Conservation (phyloP, 2,329 filamentous ascomycete genomes). For the Paraphaeosphaeria minitans region DNA sequence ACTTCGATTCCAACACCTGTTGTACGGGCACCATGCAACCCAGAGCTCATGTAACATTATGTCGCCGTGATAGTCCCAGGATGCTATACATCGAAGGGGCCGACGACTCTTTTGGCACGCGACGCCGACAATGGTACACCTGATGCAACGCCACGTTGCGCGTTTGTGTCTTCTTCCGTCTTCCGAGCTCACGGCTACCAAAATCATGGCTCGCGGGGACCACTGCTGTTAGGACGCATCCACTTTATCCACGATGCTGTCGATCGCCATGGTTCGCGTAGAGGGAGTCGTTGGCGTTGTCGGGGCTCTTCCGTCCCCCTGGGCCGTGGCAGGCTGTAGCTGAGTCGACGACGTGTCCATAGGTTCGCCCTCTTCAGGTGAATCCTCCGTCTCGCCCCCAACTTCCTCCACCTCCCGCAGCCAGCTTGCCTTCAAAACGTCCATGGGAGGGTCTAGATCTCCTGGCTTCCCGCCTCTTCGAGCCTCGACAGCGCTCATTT, state of each 20-base stretch:
- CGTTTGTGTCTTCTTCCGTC: not conserved
- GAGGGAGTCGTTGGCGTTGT: conserved; percentile 46
- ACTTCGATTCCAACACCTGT: not conserved
- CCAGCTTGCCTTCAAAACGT: conserved; percentile 63
- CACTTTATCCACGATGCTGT: conserved; percentile 47
- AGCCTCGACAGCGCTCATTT: conserved; percentile 62
- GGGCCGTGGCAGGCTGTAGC: conserved; percentile 21
- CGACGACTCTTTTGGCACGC: not conserved
- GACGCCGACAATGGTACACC: not conserved
- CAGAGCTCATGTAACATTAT: not conserved
- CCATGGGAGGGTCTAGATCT: conserved; percentile 61
- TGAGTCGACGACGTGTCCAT: conserved; percentile 27
- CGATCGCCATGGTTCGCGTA: conserved; percentile 46
- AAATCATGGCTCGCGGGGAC: conserved; percentile 10
- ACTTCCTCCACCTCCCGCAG: conserved; percentile 61
- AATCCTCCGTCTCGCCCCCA: conserved; percentile 35
- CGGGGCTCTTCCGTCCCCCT: conserved; percentile 39
- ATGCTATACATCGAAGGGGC: not conserved
- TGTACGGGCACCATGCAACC: not conserved
- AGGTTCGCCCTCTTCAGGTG: conserved; percentile 25
- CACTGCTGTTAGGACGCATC: conserved; percentile 35
- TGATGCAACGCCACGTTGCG: not conserved
- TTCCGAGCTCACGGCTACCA: not conserved
- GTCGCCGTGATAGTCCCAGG: not conserved
- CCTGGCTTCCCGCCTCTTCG: conserved; percentile 65